phyloP scores from a whole-genome alignment of 164 flowering plant species.

The Macadamia tetraphylla region DNA sequence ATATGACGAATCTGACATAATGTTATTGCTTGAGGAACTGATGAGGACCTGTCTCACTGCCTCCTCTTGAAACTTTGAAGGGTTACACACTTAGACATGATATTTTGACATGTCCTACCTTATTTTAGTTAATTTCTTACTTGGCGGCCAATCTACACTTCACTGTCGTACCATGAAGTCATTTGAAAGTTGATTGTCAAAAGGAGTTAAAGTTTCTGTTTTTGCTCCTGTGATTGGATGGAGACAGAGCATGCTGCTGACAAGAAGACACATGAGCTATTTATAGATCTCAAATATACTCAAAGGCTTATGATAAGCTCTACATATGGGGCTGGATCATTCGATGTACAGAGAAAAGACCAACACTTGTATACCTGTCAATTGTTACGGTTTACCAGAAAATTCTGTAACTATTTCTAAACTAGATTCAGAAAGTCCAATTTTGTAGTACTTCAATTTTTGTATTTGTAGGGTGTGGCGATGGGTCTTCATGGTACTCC shows the following conservation, averaged over 20 bases:
- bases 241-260: background rate
- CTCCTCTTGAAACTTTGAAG: too few species aligned
- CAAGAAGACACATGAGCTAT: background rate
- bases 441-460: too few species aligned
- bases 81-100: too few species aligned
- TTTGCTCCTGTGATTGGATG: background rate
- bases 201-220: background rate
- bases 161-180: background rate
- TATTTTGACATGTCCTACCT: background rate
- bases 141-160: background rate
- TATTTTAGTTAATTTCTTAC: background rate
- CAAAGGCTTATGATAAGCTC: background rate
- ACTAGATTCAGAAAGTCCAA: too few species aligned
- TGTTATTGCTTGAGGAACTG: too few species aligned
- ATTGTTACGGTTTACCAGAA: too few species aligned
- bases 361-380: too few species aligned
- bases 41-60: too few species aligned
- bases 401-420: too few species aligned
- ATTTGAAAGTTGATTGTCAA: background rate
- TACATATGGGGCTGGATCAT: background rate
- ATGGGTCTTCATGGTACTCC: background rate
- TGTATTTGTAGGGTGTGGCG: background rate
- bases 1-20: too few species aligned
- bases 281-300: background rate
- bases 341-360: too few species aligned